Conservation (phyloP, 2,329 filamentous ascomycete genomes). For the Penicillium sp. region DNA sequence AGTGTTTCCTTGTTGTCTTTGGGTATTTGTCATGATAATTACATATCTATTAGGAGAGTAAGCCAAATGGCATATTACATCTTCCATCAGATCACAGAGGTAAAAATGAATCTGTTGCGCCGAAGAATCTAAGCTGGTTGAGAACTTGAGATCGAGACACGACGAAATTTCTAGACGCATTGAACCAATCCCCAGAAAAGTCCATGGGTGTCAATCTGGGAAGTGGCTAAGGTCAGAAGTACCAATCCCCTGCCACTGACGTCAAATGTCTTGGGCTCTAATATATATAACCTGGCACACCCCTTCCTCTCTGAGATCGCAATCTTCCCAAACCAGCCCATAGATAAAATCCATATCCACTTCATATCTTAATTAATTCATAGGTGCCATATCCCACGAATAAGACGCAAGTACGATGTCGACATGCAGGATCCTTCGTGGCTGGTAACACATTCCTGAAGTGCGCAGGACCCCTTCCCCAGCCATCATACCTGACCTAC, state of each 20-base stretch:
- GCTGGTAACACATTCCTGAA: conserved; percentile 17
- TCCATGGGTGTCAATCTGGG: background rate
- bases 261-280: background rate
- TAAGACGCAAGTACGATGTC: background rate
- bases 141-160: background rate
- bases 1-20: background rate
- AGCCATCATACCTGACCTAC: background rate
- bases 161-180: background rate
- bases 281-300: background rate
- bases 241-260: background rate
- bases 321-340: background rate
- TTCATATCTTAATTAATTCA: background rate
- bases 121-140: background rate
- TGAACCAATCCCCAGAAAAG: too few species aligned
- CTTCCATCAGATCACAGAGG: background rate
- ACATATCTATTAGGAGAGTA: background rate
- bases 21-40: background rate
- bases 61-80: background rate
- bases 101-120: background rate
- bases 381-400: background rate
- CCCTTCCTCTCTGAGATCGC: background rate
- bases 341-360: background rate
- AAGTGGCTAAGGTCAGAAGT: background rate
- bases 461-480: conserved; percentile 2
- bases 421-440: conserved; percentile 8